Conservation (phyloP, 257 asterid species). For the Linderniella brevidens region DNA sequence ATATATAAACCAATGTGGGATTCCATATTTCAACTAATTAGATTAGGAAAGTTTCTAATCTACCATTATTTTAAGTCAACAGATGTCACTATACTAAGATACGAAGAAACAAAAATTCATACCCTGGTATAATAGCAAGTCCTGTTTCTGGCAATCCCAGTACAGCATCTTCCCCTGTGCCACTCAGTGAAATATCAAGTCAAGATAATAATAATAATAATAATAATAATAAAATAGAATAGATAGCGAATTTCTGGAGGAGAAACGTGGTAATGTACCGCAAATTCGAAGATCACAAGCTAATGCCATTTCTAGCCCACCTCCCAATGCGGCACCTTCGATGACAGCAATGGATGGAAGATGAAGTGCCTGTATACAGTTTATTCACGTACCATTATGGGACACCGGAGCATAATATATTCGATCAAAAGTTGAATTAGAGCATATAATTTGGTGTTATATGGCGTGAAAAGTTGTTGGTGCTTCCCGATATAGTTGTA, state of each 20-base stretch:
- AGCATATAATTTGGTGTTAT: no score
- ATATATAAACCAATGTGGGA: no score
- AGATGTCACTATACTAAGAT: no score
- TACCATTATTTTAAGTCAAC: neutral
- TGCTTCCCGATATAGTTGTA: no score
- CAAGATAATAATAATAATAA: no score
- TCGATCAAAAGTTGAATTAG: no score
- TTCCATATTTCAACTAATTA: no score
- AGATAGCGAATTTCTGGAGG: neutral
- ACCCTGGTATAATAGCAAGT: conserved; percentile 97
- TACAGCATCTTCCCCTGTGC: conserved; percentile 66
- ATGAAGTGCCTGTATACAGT: conserved; percentile 34
- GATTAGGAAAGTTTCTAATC: neutral
- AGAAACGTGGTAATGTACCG: conserved; percentile 27
- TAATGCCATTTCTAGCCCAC: conserved; percentile 93
- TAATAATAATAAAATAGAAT: neutral
- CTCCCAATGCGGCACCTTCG: conserved; percentile 90
- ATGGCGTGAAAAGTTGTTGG: no score
- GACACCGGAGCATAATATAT: no score
- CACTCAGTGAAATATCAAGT: conserved; percentile 6
- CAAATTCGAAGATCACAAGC: conserved; percentile 92
- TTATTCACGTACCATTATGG: neutral
- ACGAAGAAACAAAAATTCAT: conserved; percentile 13
- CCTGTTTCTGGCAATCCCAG: conserved; percentile 93
- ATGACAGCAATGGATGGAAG: conserved; percentile 86